Base-by-base conservation (phyloP, 1,139 yeast genomes). In the Diutina ranongensis region DNA sequence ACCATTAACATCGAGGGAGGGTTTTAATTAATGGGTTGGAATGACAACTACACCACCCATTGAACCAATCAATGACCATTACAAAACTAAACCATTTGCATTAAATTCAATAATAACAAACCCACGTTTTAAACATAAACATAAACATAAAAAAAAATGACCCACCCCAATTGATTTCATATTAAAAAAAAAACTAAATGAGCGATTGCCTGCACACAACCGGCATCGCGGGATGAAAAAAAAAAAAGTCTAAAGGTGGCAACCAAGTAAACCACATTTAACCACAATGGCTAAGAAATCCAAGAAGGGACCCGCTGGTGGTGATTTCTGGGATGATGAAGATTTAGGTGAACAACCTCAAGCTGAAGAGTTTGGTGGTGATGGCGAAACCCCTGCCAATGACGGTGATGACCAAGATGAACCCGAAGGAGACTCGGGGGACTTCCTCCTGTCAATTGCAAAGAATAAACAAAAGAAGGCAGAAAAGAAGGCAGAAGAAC, bases 241-340 rank as follows among this genome's bases (percentile, higher is more conserved):
- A 25, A 25, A 25, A 25, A 25, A 25, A 25, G 10, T 25, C 10
- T 7, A 10, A 10, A 7, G 28, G 28, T 25, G 28, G 28, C 28
- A 25, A 25, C 28, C 28, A 25, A n/a, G n/a, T n/a, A n/a, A n/a
- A n/a, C n/a, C 28, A 7, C 5, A 25, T 10, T 25, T 7, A 5
- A 25, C 28, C 28, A 25, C 47, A 21, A 71, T 71, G 75, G 76
- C 66, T 50, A 69, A 68, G 55, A 79, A 79, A 62, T 69, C 73
- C 53, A 76, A 73, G 68, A 71, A 73, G 61, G 71, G 68, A 51
- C 62, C 59, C 48, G 61, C 68, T 35, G 83, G 78, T 47, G 83
- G 78, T 48, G 89, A 80, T 58, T 74, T 78, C 68, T 84, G 94
- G 92, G 95, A 84, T 49, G 74, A 69, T n/a, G 95, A 86, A 50